phyloP scores from a whole-genome alignment of 2,329 filamentous ascomycete species.

The Ophiocordyceps camponoti-floridani region DNA sequence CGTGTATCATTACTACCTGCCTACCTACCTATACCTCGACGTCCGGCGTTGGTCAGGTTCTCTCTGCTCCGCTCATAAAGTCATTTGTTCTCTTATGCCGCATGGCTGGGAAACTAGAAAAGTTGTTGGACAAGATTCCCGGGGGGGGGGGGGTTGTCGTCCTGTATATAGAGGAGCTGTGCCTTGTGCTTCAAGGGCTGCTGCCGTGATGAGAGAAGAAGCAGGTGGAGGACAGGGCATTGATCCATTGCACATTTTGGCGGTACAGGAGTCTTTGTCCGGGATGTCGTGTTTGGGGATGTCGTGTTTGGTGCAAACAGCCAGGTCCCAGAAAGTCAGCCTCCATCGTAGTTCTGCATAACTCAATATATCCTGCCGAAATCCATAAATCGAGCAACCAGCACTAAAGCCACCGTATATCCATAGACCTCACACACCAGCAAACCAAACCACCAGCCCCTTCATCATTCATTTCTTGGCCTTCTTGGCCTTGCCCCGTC shows the following conservation, averaged over 20 bases:
- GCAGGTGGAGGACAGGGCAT: too few species aligned
- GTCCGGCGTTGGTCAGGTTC: slow-evolving; percentile 21
- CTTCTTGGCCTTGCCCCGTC: slow-evolving; percentile 25
- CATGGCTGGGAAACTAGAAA: slow-evolving; percentile 9
- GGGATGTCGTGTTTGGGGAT: too few species aligned
- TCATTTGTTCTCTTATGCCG: slow-evolving; percentile 5
- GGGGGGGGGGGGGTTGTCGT: neutral
- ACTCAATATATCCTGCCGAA: too few species aligned
- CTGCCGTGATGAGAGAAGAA: too few species aligned
- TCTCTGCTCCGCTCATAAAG: slow-evolving; percentile 29
- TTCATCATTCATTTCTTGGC: slow-evolving; percentile 19
- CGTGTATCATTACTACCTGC: slow-evolving; percentile 3
- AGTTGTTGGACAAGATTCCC: slow-evolving; percentile 4
- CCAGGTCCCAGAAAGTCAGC: too few species aligned
- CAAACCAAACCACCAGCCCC: neutral
- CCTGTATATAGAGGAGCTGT: neutral
- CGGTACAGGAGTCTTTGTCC: too few species aligned
- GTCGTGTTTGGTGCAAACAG: too few species aligned
- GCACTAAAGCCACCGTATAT: too few species aligned
- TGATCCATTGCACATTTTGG: neutral
- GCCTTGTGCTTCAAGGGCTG: too few species aligned
- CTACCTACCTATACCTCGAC: slow-evolving; percentile 2
- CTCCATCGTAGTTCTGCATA: too few species aligned
- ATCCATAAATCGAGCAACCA: too few species aligned
- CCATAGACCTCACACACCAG: neutral